These are phyloP conservation scores for Zea luxurians DNA, from an alignment of 176 grass and related monocot genomes.

Conservation along the genomic window DNA sequence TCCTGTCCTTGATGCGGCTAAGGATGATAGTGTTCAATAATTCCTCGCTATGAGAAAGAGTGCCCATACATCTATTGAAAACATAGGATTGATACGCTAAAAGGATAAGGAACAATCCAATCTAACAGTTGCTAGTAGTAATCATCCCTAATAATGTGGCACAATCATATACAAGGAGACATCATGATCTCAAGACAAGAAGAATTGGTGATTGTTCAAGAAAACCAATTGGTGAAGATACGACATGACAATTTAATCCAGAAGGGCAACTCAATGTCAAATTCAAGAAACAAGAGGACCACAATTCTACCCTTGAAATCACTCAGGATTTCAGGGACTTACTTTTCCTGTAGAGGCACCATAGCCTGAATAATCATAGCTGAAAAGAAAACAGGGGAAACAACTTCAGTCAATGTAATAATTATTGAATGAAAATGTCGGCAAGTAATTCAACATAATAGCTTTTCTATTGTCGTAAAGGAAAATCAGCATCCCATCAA, in stretches of 20 bases:
- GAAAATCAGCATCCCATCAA: conserved; percentile 29
- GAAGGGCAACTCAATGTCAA: conserved; percentile 24
- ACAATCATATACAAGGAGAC: conserved; percentile 28
- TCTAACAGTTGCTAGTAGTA: conserved; percentile 16
- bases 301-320: conserved; percentile 19
- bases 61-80: conserved; percentile 33
- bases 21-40: conserved; percentile 26
- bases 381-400: conserved; percentile 49
- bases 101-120: conserved; percentile 33
- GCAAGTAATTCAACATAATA: not conserved
- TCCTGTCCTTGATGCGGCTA: conserved; percentile 25
- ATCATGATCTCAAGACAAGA: conserved; percentile 29
- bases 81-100: conserved; percentile 21
- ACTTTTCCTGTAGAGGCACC: conserved; percentile 97
- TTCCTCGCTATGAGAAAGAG: conserved; percentile 35
- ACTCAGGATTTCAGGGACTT: conserved; percentile 39
- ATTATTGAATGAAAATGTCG: conserved; percentile 2
- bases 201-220: not conserved
- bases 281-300: conserved; percentile 27
- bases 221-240: not conserved
- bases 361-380: conserved; percentile 99
- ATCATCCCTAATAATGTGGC: conserved; percentile 26
- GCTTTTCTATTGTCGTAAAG: not conserved
- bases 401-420: conserved; percentile 20
- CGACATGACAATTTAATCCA: not conserved